These are phyloP conservation scores for Exophiala sideris DNA, from an alignment of 2,329 filamentous ascomycete species.

Conservation along the genomic window DNA sequence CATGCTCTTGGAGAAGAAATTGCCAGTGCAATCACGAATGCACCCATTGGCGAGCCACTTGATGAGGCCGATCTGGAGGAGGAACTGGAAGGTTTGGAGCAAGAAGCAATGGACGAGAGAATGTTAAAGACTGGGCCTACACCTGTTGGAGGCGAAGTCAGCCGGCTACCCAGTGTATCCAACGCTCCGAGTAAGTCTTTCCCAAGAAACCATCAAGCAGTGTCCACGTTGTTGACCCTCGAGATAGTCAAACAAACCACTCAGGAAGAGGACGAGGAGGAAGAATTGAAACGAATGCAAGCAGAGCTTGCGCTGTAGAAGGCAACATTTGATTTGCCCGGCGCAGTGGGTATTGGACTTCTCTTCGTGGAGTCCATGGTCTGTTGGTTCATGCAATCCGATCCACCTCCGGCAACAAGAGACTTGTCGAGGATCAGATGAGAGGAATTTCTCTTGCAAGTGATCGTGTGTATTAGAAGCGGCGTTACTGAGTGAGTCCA, in stretches of 20 bases:
- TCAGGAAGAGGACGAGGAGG: slow-evolving; percentile 88
- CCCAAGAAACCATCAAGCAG: slow-evolving; percentile 5
- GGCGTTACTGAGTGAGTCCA: too few species aligned
- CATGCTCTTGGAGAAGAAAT: slow-evolving; percentile 94
- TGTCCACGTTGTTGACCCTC: slow-evolving; percentile 25
- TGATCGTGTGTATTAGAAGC: too few species aligned
- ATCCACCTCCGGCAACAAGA: not conserved
- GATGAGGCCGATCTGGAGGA: slow-evolving; percentile 85
- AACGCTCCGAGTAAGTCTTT: slow-evolving; percentile 69
- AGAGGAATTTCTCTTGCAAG: not conserved
- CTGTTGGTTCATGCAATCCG: too few species aligned
- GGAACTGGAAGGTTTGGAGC: slow-evolving; percentile 81
- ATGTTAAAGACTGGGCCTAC: slow-evolving; percentile 88
- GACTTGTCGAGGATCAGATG: not conserved
- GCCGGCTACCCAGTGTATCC: slow-evolving; percentile 70
- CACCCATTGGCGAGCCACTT: slow-evolving; percentile 63
- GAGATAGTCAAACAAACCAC: slow-evolving; percentile 45
- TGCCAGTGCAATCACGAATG: slow-evolving; percentile 74
- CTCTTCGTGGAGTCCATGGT: not conserved
- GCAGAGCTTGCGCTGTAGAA: slow-evolving; percentile 93
- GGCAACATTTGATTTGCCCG: not conserved
- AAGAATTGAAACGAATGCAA: slow-evolving; percentile 85
- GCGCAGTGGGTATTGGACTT: not conserved
- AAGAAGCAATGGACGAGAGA: slow-evolving; percentile 87
- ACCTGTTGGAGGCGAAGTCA: slow-evolving; percentile 74